Evolutionary conservation across 148 eudicot genomes (phyloP), one percentile per base, ranked within the genome.

Genomic region (Vaccinium macrocarpon): DNA sequence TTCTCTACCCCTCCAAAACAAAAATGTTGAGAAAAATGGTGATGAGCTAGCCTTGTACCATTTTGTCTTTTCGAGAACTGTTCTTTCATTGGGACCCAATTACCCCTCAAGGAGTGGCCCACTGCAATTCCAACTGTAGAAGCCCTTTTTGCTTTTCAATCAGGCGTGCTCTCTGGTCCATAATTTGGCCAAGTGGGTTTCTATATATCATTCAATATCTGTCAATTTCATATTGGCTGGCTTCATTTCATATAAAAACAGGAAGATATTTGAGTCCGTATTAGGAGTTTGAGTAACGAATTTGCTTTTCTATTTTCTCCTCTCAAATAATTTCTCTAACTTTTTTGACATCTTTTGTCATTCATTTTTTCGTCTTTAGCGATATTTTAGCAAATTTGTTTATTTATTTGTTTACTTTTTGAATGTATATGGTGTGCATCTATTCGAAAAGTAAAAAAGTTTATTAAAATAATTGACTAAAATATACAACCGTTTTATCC

Each of bases 91-190:
- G 64, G 79, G 52, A 72, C 61, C 77, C 84, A 73, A 10, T 73
- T 16, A 25, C 71, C 59, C 64, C 42, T 23, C n/a, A 18, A 49
- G 25, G 78, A 46, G 71, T 78, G 86, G 27, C 82, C 78, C 82
- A 50, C 25, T 66, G 57, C 77, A 68, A 79, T 35, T 84, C 86
- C 82, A 79, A 51, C 52, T 53, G 51, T 52, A 46, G 25, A 6
- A 75, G 71, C 18, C 64, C 78, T 46, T 53, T 79, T 79, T 84
- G 78, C 55, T 55, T 71, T 42, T 5, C 46, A 42, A 35, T 84
- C 86, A 79, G 79, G 52, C 66, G 55, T 79, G 10, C 21, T 21
- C 19, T 59, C 53, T 66, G 82, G 25, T 79, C 50, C 49, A 50
- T 42, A 42, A 42, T 25, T 49, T 76, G 29, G 16, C 56, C 59